These are phyloP conservation scores for Rubus idaeus DNA, from an alignment of 306 rosid species.

Conservation along the genomic window DNA sequence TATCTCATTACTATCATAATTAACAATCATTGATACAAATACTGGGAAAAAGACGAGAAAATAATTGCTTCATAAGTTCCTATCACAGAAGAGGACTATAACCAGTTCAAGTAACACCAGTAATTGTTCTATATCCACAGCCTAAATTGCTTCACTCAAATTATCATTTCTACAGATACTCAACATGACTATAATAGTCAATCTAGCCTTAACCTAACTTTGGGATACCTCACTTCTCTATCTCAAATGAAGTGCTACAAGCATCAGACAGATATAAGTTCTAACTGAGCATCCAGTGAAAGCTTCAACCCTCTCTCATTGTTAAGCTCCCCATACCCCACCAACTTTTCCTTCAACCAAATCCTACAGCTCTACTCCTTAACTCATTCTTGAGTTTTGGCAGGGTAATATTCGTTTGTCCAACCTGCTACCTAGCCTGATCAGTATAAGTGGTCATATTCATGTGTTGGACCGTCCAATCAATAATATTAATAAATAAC, in stretches of 20 bases:
- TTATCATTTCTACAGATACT: no score
- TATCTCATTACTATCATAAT: background rate
- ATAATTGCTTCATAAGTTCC: background rate
- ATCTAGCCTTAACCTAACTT: background rate
- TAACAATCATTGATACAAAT: background rate
- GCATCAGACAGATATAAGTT: background rate
- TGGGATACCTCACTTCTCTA: background rate
- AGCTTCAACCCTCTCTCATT: background rate
- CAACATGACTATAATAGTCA: no score
- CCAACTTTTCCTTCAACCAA: background rate
- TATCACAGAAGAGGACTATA: background rate
- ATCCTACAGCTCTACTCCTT: constrained; percentile 1
- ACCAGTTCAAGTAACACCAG: background rate
- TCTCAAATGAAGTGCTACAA: background rate
- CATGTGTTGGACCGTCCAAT: background rate
- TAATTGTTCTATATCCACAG: no score
- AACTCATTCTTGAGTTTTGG: background rate
- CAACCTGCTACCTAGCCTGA: background rate
- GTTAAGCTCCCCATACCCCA: background rate
- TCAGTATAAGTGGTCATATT: background rate
- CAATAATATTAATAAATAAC: background rate
- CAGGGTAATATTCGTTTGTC: background rate
- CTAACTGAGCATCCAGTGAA: background rate
- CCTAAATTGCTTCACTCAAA: no score
- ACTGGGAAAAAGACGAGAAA: background rate